Evolutionary conservation across 176 grass and related monocot species (phyloP).

Genomic region (Triticum urartu): DNA sequence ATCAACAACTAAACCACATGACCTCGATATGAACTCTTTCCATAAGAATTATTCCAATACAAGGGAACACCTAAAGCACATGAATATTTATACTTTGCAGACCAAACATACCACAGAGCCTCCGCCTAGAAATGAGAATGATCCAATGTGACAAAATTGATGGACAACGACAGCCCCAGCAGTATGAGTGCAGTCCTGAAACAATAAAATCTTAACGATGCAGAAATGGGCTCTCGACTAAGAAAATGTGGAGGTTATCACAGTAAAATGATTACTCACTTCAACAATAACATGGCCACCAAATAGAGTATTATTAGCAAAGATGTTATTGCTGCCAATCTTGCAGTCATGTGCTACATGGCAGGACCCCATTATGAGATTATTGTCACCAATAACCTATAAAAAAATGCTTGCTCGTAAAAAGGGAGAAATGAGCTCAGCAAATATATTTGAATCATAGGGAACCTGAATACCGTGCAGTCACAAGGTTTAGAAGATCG

Average conservation of each 20-base stretch:
- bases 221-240: neutral
- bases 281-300: constrained; percentile 87
- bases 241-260: constrained; percentile 4
- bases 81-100: neutral
- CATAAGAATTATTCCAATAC: neutral
- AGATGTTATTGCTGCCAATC: constrained; percentile 89
- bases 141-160: constrained; percentile 93
- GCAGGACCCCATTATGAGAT: constrained; percentile 89
- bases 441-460: constrained; percentile 32
- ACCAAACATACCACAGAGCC: constrained; percentile 64
- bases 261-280: constrained; percentile 52
- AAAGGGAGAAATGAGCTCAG: neutral
- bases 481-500: constrained; percentile 77
- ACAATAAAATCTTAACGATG: neutral
- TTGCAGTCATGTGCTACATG: constrained; percentile 96
- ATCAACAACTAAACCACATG: neutral
- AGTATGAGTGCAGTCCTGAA: constrained; percentile 71
- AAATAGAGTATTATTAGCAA: constrained; percentile 89
- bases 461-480: constrained; percentile 57
- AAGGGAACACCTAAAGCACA: constrained; percentile 17
- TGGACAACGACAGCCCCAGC: constrained; percentile 76
- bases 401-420: constrained; percentile 25
- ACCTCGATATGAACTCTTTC: neutral
- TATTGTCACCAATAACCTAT: constrained; percentile 88
- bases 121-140: constrained; percentile 83